Percentiles rank a stretch among this genome's conserved stretches.
These are phyloP conservation scores for Daedaleopsis nitida DNA, from an alignment of 768 basidiomycete genomes.

Conservation along the genomic window DNA sequence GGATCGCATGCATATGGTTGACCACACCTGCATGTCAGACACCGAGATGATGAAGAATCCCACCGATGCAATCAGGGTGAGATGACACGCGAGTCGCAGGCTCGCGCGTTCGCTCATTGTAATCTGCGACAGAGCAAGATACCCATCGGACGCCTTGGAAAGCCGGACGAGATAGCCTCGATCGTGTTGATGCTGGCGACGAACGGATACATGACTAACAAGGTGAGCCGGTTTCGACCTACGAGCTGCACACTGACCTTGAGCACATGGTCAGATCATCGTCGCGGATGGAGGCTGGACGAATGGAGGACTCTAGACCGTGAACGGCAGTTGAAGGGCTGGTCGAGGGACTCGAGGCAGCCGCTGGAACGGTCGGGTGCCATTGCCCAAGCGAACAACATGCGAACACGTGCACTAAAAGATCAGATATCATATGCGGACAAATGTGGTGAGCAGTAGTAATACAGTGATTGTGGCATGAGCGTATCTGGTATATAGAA, in stretches of 20 bases:
- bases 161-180: conserved; percentile 51
- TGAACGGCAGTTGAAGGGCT: too few species aligned
- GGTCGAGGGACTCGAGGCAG: too few species aligned
- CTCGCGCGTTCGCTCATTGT: background rate
- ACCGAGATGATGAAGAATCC: conserved; percentile 52
- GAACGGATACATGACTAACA: conserved; percentile 60
- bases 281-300: conserved; percentile 51
- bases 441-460: conserved; percentile 6
- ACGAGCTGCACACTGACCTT: background rate
- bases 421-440: background rate
- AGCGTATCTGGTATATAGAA: conserved; percentile 9
- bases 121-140: conserved; percentile 40
- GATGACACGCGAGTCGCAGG: background rate
- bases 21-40: conserved; percentile 27
- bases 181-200: conserved; percentile 51
- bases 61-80: conserved; percentile 36
- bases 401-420: background rate
- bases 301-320: conserved; percentile 39
- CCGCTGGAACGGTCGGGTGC: too few species aligned
- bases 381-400: background rate
- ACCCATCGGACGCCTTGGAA: conserved; percentile 53
- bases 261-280: conserved; percentile 37
- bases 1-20: background rate
- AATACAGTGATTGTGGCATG: conserved; percentile 15
- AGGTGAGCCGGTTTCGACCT: conserved; percentile 36